Evolutionary conservation across 2,329 filamentous ascomycete species (phyloP).

Genomic region (Neoarthrinium moseri): DNA sequence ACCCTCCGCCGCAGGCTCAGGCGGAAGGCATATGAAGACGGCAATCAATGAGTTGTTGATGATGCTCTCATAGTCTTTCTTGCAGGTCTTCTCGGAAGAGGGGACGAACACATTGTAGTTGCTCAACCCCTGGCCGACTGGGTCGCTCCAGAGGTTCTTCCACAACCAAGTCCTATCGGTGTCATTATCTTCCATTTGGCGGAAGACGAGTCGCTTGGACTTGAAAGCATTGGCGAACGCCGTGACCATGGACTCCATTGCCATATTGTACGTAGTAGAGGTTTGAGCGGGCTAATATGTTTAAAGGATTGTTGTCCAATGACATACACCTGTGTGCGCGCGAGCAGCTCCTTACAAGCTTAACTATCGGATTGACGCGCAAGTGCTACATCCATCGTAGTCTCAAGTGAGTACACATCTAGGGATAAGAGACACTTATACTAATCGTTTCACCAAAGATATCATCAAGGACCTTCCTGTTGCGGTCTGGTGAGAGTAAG

Average conservation of each 20-base stretch:
- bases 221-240: slow-evolving; percentile 17
- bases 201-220: slow-evolving; percentile 23
- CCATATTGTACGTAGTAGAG: not conserved
- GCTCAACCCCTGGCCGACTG: slow-evolving; percentile 4
- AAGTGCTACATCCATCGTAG: too few species aligned
- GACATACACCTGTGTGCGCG: not conserved
- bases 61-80: slow-evolving; percentile 11
- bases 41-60: slow-evolving; percentile 13
- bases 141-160: slow-evolving; percentile 10
- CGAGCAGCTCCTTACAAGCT: too few species aligned
- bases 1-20: slow-evolving; percentile 1
- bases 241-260: slow-evolving; percentile 13
- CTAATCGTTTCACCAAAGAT: too few species aligned
- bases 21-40: slow-evolving; percentile 20
- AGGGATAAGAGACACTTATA: too few species aligned
- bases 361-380: too few species aligned
- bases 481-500: too few species aligned
- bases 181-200: slow-evolving; percentile 21
- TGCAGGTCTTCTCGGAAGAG: slow-evolving; percentile 6
- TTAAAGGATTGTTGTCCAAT: not conserved
- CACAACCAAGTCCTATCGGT: slow-evolving; percentile 18
- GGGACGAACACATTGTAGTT: slow-evolving; percentile 14
- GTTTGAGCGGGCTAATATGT: not conserved
- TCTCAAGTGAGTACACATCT: too few species aligned
- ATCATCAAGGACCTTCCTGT: too few species aligned